Base-by-base conservation (phyloP, 352 stramenopile genomes). In the Pythium biforme region DNA sequence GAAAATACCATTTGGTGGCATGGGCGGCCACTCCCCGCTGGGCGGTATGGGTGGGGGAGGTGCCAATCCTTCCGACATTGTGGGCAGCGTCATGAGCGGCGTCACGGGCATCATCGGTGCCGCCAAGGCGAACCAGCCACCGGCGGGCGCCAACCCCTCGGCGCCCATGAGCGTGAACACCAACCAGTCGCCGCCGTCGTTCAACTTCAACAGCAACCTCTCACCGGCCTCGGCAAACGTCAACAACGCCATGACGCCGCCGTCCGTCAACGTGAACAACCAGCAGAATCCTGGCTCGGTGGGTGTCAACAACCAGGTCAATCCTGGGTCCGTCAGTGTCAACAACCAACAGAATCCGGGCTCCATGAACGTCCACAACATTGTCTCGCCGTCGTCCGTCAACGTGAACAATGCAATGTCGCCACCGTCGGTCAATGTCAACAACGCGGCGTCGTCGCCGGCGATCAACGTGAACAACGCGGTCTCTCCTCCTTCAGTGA, bases 181-280 rank as follows among this genome's bases (percentile, higher is more conserved):
- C 33, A 46, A 58, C 31, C 17, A 33, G 7, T 33, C 31, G 2
- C 33, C 51, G 0, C 33, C 51, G 20, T 58, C 51, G 11, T 37
- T 58, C 29, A 58, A 58, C 34, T 37, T 58, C 12, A 58, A 58
- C 37, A 58, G 43, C 34, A 46, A 58, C 33, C 17, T 48, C 6
- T n/a, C 1, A 2, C 31, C 50, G 17, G 9, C 50, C 14, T 56
- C 50, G 2, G 31, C 39, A 11, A 56, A 56, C 31, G 50, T 56
- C 19, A 56, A 56, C 33, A 56, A 34, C 51, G 37, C 37, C 11
- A 43, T 43, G 37, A 43, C 37, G 34, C 14, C 34, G 8, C 33
- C 51, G 20, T 58, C 51, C 11, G 51, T 58, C 12, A 58, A 23
- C 23, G 51, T 58, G 2, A 47, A 48, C 51, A 58, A 58, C 51